Percentiles rank a stretch among this genome's conserved stretches.
Conservation (phyloP, 805 yeast species). For the Cyberlindnera amylophila region DNA sequence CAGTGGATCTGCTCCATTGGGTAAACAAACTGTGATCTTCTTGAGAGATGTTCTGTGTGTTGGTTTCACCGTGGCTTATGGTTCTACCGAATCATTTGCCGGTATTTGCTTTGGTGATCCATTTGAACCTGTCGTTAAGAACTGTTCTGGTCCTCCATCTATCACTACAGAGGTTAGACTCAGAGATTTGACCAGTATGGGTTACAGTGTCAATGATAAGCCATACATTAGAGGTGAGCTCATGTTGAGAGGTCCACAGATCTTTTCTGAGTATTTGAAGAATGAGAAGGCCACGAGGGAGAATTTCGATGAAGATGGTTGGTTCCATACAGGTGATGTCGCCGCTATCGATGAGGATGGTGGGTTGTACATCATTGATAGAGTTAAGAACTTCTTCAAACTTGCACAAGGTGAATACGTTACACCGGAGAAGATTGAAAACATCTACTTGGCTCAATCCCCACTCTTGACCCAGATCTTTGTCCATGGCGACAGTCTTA, state of each 20-base stretch:
- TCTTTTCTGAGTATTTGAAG: constrained; percentile 53
- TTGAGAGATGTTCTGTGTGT: constrained; percentile 52
- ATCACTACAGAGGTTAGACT: constrained; percentile 51
- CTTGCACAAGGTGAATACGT: constrained; percentile 65
- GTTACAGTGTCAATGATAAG: constrained; percentile 35
- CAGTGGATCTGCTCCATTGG: constrained; percentile 69
- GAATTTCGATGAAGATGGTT: constrained; percentile 52
- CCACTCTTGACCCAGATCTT: constrained; percentile 52
- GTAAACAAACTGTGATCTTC: constrained; percentile 54
- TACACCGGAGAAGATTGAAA: constrained; percentile 74
- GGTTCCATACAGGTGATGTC: constrained; percentile 68
- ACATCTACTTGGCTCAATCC: constrained; percentile 49
- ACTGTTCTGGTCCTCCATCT: constrained; percentile 56
- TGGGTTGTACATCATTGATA: constrained; percentile 57
- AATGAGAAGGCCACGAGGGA: constrained; percentile 49
- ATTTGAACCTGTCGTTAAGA: constrained; percentile 43
- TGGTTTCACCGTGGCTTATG: constrained; percentile 55
- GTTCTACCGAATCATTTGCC: constrained; percentile 66
- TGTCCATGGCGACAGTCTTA: constrained; percentile 61
- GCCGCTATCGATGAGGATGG: constrained; percentile 49
- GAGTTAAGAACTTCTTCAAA: constrained; percentile 78
- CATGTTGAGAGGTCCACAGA: constrained; percentile 59
- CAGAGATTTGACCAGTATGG: constrained; percentile 59
- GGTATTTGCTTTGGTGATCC: constrained; percentile 45
- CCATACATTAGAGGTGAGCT: constrained; percentile 54